Evolutionary conservation across 2,329 filamentous ascomycete genomes (phyloP), one percentile per base, ranked within the genome.

Genomic region (Chalaropsis thielavioides): DNA sequence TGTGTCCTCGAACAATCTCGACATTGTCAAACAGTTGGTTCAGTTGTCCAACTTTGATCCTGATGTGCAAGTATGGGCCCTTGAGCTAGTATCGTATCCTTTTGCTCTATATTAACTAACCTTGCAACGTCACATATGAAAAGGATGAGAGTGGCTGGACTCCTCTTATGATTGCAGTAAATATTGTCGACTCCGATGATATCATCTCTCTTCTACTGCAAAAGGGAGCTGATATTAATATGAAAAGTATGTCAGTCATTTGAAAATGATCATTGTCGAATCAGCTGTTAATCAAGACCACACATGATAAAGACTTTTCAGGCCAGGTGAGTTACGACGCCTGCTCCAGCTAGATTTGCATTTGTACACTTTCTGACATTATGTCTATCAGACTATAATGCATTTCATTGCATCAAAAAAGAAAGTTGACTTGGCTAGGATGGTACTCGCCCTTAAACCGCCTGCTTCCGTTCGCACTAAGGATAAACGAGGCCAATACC

Each of bases 391-490:
- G 83, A 96, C 91, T 24, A 90, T 88, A 10, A 82, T 99, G 22
- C 92, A 97, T 75, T 96, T 97, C 72, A 85, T 91, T 61, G 87
- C 89, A 15, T 96, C 91, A 40, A 99, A 99, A 75, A 84, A 84
- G 71, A 92, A 95, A 72, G 78, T 96, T 56, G 89, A 95, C 68
- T 80, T 88, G 6, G 90, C 90, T 31, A 86, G 86, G 61, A 84
- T 84, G 66, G 82, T 99, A n/a, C 76, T 99, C 46, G 80, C 82
- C 19, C 80, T 85, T 70, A 87, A 88, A 66, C 79, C 81, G 0
- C 76, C 81, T 0, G 92, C 90, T 13, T 90, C 87, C 3, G 83
- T 91, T 1, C 80, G 92, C 31, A 81, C 92, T 1, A 89, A 89
- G 68, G 94, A 99, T 73, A 88, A 84, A 71, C 83, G 91, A 38